phyloP scores from a whole-genome alignment of 768 basidiomycete species.

The Mycena polygramma region DNA sequence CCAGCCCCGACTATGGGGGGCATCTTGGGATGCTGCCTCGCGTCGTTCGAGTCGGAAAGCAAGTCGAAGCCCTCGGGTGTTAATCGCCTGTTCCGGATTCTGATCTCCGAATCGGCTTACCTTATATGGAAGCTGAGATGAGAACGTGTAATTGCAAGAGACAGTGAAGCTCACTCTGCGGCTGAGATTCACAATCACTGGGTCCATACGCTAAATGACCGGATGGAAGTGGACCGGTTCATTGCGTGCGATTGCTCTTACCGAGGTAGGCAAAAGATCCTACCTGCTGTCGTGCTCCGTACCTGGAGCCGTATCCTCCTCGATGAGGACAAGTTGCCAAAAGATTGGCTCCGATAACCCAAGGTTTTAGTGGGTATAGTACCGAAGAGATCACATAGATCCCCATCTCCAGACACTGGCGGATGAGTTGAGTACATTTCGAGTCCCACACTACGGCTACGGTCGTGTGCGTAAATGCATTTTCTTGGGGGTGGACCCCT shows the following conservation, averaged over 20 bases:
- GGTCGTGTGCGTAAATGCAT: constrained; percentile 22
- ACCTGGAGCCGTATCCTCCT: constrained; percentile 26
- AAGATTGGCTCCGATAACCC: constrained; percentile 23
- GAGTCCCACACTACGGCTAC: constrained; percentile 25
- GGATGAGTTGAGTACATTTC: not conserved
- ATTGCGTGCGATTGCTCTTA: not conserved
- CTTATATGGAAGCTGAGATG: constrained; percentile 38
- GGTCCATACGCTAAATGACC: constrained; percentile 15
- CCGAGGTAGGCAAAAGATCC: no score
- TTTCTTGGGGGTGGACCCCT: constrained; percentile 16
- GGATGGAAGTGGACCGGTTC: constrained; percentile 7
- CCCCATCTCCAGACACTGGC: not conserved
- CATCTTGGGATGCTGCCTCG: constrained; percentile 25
- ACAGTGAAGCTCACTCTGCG: not conserved
- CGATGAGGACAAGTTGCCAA: constrained; percentile 15
- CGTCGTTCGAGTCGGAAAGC: not conserved
- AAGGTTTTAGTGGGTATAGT: constrained; percentile 38
- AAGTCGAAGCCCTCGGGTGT: not conserved
- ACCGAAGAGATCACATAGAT: not conserved
- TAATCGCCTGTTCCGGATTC: constrained; percentile 27
- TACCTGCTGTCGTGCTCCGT: constrained; percentile 10
- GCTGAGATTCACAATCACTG: constrained; percentile 25
- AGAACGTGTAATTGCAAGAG: constrained; percentile 29
- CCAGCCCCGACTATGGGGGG: not conserved
- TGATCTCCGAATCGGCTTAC: constrained; percentile 33